Base-by-base conservation (phyloP, 768 basidiomycete species). In the Boletus tomentosulus region DNA sequence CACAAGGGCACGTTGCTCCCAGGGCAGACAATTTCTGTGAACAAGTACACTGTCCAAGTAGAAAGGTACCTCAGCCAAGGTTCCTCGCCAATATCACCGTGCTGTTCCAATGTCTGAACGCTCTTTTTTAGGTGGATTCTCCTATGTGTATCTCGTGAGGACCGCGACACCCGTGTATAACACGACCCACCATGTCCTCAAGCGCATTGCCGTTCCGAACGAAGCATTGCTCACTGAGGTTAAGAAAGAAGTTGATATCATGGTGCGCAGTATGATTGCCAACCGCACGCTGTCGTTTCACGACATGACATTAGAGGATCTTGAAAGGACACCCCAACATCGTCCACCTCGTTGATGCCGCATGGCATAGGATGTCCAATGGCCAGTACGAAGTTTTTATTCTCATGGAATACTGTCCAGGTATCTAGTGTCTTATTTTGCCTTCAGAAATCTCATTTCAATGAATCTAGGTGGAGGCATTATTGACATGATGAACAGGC, bases 401-500 rank as follows among this genome's bases (percentile, higher is more conserved):
- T 68, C 80, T 99, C 56, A 99, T 99, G 97, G 97, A 99, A 68
- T 97, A 87, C 70, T 96, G 93, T 69, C 79, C 92, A 57, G 95
- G 94, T 86, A 65, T 59, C 80, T 25, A 51, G 48, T 38, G 6
- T 47, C 19, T 24, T 22, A 13, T 45, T 52, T 15, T 46, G 3
- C 6, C 11, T 44, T 44, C 34, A 27, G 34, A 38, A 37, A 63
- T 39, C 63, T 58, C 45, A 58, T 51, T 48, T 37, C 27, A 42
- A 37, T 50, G 13, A 31, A 48, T 12, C 2, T 59, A 92, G 94
- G 94, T 46, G 97, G 97, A 37, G 97, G 97, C 34, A 98, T 99
- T 60, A 98, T 99, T 71, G 97, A 99, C 74, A 94, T 98, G 87
- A 94, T 99, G 91, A 99, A 99, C 72, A 85, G 94, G 61, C 84